Conservation (phyloP, 441 rosid species). For the Eruca vesicaria region DNA sequence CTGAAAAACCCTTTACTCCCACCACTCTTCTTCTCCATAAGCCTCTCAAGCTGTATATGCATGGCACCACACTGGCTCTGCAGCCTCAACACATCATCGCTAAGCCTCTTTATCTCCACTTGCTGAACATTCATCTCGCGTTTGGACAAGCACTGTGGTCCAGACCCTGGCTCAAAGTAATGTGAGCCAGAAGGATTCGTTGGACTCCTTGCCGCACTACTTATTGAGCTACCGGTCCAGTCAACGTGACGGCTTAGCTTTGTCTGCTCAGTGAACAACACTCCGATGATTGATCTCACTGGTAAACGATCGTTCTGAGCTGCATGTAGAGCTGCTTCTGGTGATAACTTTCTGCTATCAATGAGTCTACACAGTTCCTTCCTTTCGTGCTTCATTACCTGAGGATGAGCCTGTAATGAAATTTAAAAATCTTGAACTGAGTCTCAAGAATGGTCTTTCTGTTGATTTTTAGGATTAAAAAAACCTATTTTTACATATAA, state of each 20-base stretch:
- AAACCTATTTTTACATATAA: background rate
- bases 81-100: constrained; percentile 66
- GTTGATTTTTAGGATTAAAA: background rate
- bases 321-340: constrained; percentile 71
- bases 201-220: constrained; percentile 48
- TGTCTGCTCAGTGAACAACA: constrained; percentile 71
- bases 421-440: background rate
- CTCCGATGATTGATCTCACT: constrained; percentile 61
- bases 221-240: constrained; percentile 61
- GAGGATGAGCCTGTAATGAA: constrained; percentile 50
- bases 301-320: constrained; percentile 72
- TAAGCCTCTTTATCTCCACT: constrained; percentile 57
- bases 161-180: constrained; percentile 35
- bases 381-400: constrained; percentile 60
- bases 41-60: constrained; percentile 68
- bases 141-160: constrained; percentile 57
- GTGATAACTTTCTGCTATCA: constrained; percentile 64
- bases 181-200: constrained; percentile 35
- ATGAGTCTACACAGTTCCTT: constrained; percentile 56
- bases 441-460: background rate
- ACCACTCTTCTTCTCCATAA: constrained; percentile 65
- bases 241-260: constrained; percentile 54
- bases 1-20: constrained; percentile 65
- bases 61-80: constrained; percentile 56
- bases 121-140: constrained; percentile 63